phyloP scores from a whole-genome alignment of 805 yeast species.

The Ogataea parapolymorpha region DNA sequence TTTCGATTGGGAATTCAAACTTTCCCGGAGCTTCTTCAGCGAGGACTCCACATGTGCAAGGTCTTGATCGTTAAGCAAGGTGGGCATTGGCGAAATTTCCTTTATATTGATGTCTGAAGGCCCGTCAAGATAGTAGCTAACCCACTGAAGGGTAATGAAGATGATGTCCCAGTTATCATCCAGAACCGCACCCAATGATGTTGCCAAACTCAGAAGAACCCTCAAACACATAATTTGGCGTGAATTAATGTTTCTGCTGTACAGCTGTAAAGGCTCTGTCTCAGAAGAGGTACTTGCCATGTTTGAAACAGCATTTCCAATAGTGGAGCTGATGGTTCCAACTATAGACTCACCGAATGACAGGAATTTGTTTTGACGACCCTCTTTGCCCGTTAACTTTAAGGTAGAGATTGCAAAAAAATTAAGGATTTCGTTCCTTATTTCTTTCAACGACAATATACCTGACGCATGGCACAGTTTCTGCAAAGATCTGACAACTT shows the following conservation, averaged over 20 bases:
- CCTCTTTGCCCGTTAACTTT: slow-evolving; percentile 34
- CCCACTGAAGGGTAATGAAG: slow-evolving; percentile 71
- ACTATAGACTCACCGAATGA: slow-evolving; percentile 52
- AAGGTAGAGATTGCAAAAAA: slow-evolving; percentile 46
- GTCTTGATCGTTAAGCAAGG: slow-evolving; percentile 45
- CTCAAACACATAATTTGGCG: slow-evolving; percentile 74
- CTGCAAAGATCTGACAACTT: slow-evolving; percentile 69
- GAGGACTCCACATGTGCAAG: slow-evolving; percentile 51
- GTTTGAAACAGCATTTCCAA: slow-evolving; percentile 36
- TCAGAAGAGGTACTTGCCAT: slow-evolving; percentile 15
- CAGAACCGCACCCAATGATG: slow-evolving; percentile 76
- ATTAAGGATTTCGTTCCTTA: slow-evolving; percentile 57
- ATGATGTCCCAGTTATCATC: slow-evolving; percentile 63
- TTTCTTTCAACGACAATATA: slow-evolving; percentile 50
- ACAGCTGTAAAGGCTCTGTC: slow-evolving; percentile 16
- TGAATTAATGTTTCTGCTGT: slow-evolving; percentile 50
- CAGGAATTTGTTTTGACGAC: slow-evolving; percentile 34
- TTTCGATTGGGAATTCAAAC: slow-evolving; percentile 53
- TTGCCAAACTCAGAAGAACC: slow-evolving; percentile 72
- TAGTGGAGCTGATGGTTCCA: slow-evolving; percentile 45
- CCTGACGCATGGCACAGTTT: slow-evolving; percentile 83
- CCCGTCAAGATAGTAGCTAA: slow-evolving; percentile 67
- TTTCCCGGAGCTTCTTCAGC: slow-evolving; percentile 57
- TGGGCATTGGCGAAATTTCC: slow-evolving; percentile 42
- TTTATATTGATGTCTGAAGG: slow-evolving; percentile 41